Base-by-base conservation (phyloP, 129 eudicot genomes). In the Saposhnikovia divaricata region DNA sequence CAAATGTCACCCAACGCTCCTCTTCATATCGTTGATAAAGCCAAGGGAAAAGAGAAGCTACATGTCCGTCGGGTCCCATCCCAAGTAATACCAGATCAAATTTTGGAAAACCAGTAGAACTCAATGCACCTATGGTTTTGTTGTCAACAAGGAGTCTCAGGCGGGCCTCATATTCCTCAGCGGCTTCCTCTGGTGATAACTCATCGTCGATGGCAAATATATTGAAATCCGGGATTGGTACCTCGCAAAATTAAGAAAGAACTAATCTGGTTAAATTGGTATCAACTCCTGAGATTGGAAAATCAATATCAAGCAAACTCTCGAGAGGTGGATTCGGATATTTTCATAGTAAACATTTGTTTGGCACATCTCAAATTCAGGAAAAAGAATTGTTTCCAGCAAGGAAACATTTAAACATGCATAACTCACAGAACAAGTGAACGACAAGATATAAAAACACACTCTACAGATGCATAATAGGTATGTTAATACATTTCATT, bases 51-150 rank as follows among this genome's bases (percentile, higher is more conserved):
- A 94, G 87, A 38, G 98, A 94, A 38, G 98, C 98, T 21, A 92
- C 97, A 27, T 94, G 98, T 3, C 98, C 98, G 3, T 92, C 97
- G 23, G 98, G 98, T 19, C 98, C 97, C 98, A 94, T 92, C 6
- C 98, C 98, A 8, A 89, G 88, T 31, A 94, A 80, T 86, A 87
- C 86, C 21, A 92, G 82, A 80, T 93, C 98, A 34, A 91, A 88
- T 86, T 91, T 91, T 18, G 98, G 90, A 79, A 87, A 91, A 59
- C 91, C 93, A 21, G 81, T 89, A 2, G 27, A 42, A 21, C 69
- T 79, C 14, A 96, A 91, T 43, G 81, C 5, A 15, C 81, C 86
- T 27, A 91, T 42, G 5, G 79, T 78, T 23, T 80, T 84, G 73
- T 27, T 83, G 25, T 78, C 77, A 76, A 91, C 96, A 12, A 93